Base-by-base conservation (phyloP, 1,284 basidiomycete species). In the Polyporus tsugae region DNA sequence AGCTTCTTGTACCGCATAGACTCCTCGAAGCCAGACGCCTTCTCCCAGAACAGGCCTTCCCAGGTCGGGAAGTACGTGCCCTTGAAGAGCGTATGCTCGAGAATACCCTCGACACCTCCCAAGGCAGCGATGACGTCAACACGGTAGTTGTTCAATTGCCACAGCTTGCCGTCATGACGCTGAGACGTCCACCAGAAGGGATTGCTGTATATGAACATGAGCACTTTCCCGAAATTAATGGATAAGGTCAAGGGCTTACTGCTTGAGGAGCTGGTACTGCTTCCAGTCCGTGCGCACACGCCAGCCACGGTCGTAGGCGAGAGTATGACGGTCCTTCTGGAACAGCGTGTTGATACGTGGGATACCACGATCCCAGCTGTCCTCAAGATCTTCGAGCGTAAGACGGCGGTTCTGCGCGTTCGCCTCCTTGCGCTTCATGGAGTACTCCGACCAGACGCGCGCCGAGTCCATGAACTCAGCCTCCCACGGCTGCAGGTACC, bases 121-220 rank as follows among this genome's bases (percentile, higher is more conserved):
- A 99, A 86, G 9, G 98, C 98, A n/a, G 97, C 96, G 75, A 99
- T 99, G 53, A 99, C 96, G 79, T 99, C 98, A 60, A 99, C 96
- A 74, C 97, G 95, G 82, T 99, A 99, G 80, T 97, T 96, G 84
- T 99, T 99, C 68, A 99, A 84, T 75, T 98, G 95, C 96, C 97
- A 99, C 4, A 99, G 85, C 81, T 99, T 98, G 67, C 98, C 97
- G 75, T 99, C 98, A 77, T 99, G 98, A 15, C 97, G 90, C 79
- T 98, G 96, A 29, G 95, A 96, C 11, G 97, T 99, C 97, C 98
- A 99, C 91, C 94, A 95, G 89, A 98, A 98, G 0, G 96, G 96
- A 78, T 98, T 97, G 78, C 92, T 94, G 4, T 7, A 25, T 5
- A 19, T 11, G n/a, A 41, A 6, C 7, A 11, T 52, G 11, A 29